Percentiles rank a stretch among this genome's conserved stretches.
Conservation (phyloP, 306 rosid genomes). For the Cicer pinnatifidum region DNA sequence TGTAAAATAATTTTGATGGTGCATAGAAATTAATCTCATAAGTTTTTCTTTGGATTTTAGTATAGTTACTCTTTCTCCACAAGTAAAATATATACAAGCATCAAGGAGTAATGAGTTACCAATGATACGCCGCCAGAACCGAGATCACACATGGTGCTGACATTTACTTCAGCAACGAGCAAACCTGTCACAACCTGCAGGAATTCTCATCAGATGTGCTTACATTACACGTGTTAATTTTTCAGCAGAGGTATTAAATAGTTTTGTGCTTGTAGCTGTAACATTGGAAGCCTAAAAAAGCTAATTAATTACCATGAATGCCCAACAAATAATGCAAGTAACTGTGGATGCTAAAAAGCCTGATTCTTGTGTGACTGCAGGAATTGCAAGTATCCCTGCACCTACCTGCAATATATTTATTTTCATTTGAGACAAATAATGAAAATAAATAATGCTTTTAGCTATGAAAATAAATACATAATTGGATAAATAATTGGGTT, state of each 20-base stretch:
- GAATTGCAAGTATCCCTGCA: constrained; percentile 84
- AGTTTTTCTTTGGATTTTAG: background rate
- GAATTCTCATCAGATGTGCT: constrained; percentile 19
- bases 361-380: constrained; percentile 79
- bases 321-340: constrained; percentile 69
- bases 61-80: background rate
- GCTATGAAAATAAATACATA: no score
- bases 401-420: constrained; percentile 60
- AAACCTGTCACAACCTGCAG: constrained; percentile 81
- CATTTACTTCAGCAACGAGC: constrained; percentile 79
- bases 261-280: background rate
- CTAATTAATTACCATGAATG: constrained; percentile 64
- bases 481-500: no score
- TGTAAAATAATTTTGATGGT: background rate
- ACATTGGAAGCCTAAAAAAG: constrained; percentile 13
- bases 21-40: background rate
- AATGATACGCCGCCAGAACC: constrained; percentile 82
- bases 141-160: constrained; percentile 79
- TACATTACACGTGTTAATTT: constrained; percentile 6
- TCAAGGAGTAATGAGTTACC: constrained; percentile 52
- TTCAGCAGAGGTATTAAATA: background rate
- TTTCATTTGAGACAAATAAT: constrained; percentile 34
- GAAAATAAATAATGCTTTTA: constrained; percentile 11
- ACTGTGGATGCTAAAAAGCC: constrained; percentile 78
- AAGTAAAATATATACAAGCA: background rate